These are phyloP conservation scores for Cryomyces antarcticus DNA, from an alignment of 495 filamentous ascomycete species.

Conservation along the genomic window DNA sequence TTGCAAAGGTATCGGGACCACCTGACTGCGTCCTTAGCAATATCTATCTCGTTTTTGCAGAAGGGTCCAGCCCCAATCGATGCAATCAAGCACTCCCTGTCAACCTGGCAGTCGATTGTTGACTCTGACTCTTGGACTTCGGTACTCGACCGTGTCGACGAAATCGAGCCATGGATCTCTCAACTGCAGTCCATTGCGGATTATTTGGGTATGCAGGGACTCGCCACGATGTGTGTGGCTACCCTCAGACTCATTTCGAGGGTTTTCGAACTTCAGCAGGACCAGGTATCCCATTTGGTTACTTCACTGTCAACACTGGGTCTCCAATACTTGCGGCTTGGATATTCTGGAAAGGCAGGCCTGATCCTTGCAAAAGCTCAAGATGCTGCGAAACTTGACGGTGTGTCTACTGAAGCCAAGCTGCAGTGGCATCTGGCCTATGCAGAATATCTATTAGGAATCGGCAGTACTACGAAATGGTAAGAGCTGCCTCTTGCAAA, in stretches of 20 bases:
- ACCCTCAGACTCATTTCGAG: conserved; percentile 28
- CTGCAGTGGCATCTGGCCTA: conserved; percentile 47
- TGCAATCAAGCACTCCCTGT: conserved; percentile 27
- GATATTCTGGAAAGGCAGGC: conserved; percentile 56
- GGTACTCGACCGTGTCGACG: conserved; percentile 37
- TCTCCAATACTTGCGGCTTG: conserved; percentile 53
- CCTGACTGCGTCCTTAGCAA: conserved; percentile 30
- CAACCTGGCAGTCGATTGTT: conserved; percentile 31
- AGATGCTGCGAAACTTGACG: conserved; percentile 19
- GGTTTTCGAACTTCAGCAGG: conserved; percentile 33
- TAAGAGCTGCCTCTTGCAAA: conserved; percentile 1
- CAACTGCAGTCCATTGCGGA: conserved; percentile 54
- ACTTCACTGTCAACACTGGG: conserved; percentile 38
- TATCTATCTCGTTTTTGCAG: background rate
- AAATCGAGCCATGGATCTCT: conserved; percentile 33
- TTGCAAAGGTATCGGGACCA: conserved; percentile 33
- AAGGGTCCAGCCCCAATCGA: conserved; percentile 26
- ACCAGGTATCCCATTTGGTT: conserved; percentile 31
- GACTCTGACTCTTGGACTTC: conserved; percentile 28
- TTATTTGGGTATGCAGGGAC: conserved; percentile 58
- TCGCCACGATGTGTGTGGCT: conserved; percentile 20
- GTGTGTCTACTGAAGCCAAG: conserved; percentile 22
- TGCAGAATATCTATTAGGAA: conserved; percentile 51
- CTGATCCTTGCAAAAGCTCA: conserved; percentile 39
- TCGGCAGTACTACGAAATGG: conserved; percentile 30